Evolutionary conservation across 441 rosid species (phyloP), one percentile per base, ranked within the genome.

Genomic region (Capsella rubella): DNA sequence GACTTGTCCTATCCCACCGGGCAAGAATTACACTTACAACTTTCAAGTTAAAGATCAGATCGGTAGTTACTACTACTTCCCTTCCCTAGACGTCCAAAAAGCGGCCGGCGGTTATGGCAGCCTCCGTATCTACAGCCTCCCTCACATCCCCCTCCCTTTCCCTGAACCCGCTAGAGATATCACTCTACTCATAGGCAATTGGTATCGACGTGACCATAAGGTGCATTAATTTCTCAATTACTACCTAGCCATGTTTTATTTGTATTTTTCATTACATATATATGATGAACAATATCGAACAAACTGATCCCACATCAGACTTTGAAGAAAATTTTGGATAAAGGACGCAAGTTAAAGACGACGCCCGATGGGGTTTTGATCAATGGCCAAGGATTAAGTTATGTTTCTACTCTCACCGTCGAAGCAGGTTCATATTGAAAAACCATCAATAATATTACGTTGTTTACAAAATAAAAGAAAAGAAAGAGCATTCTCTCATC

Each of bases 1-100:
- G 13, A 88, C 86, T 55, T 88, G 92, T 39, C 92, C 90, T 21
- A 88, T 88, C 74, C 90, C 89, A 10, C 87, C 92, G 0, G 92
- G 89, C 10, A 70, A 86, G 69, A 88, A 86, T 75, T 88, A 79
- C 79, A 88, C 90, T 9, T 88, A 86, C 78, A 72, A 46, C 46
- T 35, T 88, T 40, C 92, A 88, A 69, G 80, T 82, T 51, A 88
- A 85, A 74, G 92, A 88, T 60, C 90, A 88, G 64, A 86, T 88
- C 54, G 92, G 89, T 18, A 86, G 83, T 81, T 86, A 75, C 79
- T 86, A 39, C 80, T 88, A 88, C 69, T 86, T 83, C 69, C 92
- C 92, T 34, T 86, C 87, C 37, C 80, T 85, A 14, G 82, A 73
- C 53, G 73, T 86, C 69, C 92, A 86, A 74, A 86, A 84, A 82